Percentiles rank a stretch among this genome's conserved stretches.
phyloP scores from a whole-genome alignment of 2,329 filamentous ascomycete genomes.

The Diaporthe ilicicola region DNA sequence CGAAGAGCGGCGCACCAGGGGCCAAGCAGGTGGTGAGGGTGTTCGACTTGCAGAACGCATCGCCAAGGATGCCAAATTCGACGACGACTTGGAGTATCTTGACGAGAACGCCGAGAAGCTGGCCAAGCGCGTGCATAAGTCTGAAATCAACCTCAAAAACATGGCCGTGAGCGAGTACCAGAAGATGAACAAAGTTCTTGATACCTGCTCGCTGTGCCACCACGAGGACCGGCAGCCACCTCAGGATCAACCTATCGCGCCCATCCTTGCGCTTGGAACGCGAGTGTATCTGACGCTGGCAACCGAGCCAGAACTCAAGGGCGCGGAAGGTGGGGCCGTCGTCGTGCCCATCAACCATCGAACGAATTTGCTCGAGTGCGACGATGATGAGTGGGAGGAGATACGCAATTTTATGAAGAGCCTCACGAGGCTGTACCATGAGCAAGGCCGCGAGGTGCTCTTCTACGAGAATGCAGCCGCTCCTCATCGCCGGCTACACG shows the following conservation, averaged over 20 bases:
- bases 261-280: slow-evolving; percentile 85
- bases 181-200: slow-evolving; percentile 85
- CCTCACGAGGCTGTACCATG: slow-evolving; percentile 91
- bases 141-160: slow-evolving; percentile 87
- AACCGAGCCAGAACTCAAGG: slow-evolving; percentile 84
- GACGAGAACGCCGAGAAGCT: slow-evolving; percentile 95
- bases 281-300: slow-evolving; percentile 88
- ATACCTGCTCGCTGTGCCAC: slow-evolving; percentile 89
- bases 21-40: slow-evolving; percentile 81
- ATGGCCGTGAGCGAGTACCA: slow-evolving; percentile 88
- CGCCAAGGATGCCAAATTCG: slow-evolving; percentile 89
- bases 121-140: slow-evolving; percentile 86
- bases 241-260: slow-evolving; percentile 75
- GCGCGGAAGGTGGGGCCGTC: slow-evolving; percentile 77
- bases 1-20: slow-evolving; percentile 87
- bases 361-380: slow-evolving; percentile 92
- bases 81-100: slow-evolving; percentile 94
- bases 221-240: slow-evolving; percentile 81
- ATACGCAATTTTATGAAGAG: slow-evolving; percentile 99
- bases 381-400: slow-evolving; percentile 98
- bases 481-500: slow-evolving; percentile 81
- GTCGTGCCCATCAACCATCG: slow-evolving; percentile 91
- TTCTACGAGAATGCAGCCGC: slow-evolving; percentile 97
- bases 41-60: slow-evolving; percentile 89
- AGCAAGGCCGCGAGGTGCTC: slow-evolving; percentile 88